These are phyloP conservation scores for Pulveroboletus frians DNA, from an alignment of 768 basidiomycete species.

Conservation along the genomic window DNA sequence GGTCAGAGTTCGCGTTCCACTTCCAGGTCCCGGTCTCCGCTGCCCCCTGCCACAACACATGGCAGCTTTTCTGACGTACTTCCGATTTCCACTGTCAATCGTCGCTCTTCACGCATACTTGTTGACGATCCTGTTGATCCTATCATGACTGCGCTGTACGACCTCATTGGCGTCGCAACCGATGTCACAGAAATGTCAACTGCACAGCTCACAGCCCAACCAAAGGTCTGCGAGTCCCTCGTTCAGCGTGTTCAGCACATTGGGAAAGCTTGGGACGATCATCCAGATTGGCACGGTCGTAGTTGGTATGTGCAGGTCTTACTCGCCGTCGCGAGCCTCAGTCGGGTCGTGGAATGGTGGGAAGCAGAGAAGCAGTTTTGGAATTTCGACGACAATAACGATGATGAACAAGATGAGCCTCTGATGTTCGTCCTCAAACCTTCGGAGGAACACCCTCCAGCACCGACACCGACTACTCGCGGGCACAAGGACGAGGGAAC, in stretches of 20 bases:
- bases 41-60: slow-evolving; percentile 66
- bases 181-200: slow-evolving; percentile 90
- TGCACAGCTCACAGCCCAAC: slow-evolving; percentile 75
- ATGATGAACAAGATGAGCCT: slow-evolving; percentile 86
- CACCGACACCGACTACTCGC: slow-evolving; percentile 36
- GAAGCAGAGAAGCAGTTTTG: slow-evolving; percentile 99
- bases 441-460: slow-evolving; percentile 51
- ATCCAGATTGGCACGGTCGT: slow-evolving; percentile 95
- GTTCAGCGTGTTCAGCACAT: slow-evolving; percentile 89
- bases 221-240: slow-evolving; percentile 79
- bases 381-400: slow-evolving; percentile 94
- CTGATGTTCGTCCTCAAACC: slow-evolving; percentile 93
- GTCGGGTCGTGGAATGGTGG: slow-evolving; percentile 99
- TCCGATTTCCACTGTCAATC: slow-evolving; percentile 45
- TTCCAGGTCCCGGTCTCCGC: slow-evolving; percentile 89
- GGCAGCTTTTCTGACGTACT: slow-evolving; percentile 58
- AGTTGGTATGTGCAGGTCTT: slow-evolving; percentile 98
- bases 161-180: slow-evolving; percentile 88
- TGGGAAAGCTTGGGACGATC: slow-evolving; percentile 94
- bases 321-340: slow-evolving; percentile 91
- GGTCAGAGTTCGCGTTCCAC: slow-evolving; percentile 88
- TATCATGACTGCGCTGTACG: slow-evolving; percentile 86
- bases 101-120: slow-evolving; percentile 76
- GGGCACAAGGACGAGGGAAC: slow-evolving; percentile 32
- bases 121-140: slow-evolving; percentile 84